These are phyloP conservation scores for Solanum chaucha DNA, from an alignment of 257 asterid genomes.

Conservation along the genomic window DNA sequence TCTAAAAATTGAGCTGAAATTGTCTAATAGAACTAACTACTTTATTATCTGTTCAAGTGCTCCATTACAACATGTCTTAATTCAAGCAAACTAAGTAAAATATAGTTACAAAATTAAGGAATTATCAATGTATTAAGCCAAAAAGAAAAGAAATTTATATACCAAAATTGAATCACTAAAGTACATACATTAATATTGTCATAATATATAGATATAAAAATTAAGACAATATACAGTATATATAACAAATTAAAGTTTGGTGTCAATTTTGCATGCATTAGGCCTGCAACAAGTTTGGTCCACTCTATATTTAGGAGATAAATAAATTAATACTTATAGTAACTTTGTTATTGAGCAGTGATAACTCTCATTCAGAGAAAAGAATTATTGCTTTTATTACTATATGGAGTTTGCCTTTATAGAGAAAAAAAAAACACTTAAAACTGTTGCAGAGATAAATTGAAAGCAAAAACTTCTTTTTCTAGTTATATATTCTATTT, in stretches of 20 bases:
- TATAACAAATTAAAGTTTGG: background rate
- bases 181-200: background rate
- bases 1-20: background rate
- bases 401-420: background rate
- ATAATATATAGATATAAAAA: background rate
- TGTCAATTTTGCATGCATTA: background rate
- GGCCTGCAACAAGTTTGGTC: background rate
- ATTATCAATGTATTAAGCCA: background rate
- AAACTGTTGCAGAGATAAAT: background rate
- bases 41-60: background rate
- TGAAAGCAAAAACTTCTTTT: background rate
- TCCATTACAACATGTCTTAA: background rate
- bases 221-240: background rate
- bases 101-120: background rate
- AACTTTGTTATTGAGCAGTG: background rate
- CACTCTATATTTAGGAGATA: background rate
- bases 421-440: background rate
- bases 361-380: background rate
- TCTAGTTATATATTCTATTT: background rate
- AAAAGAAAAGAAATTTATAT: background rate
- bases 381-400: background rate
- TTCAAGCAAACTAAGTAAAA: background rate
- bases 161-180: background rate
- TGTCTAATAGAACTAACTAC: background rate
- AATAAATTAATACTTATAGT: background rate